Percentiles rank a stretch among this genome's conserved stretches.
Conservation (phyloP, 352 stramenopile species). For the Elongisporangium senticosum region DNA sequence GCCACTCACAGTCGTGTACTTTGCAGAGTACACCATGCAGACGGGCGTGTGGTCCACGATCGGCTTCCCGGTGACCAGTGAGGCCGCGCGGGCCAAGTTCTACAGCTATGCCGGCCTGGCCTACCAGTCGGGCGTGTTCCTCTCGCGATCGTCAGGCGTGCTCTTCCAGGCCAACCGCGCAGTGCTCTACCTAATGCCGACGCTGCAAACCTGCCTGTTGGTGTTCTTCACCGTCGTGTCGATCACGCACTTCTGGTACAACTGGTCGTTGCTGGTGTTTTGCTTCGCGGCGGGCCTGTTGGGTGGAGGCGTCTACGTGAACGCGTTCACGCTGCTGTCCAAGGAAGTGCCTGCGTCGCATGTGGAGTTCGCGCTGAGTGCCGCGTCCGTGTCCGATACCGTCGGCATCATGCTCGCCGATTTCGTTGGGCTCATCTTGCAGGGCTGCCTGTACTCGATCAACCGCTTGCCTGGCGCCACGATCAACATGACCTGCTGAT, state of each 20-base stretch:
- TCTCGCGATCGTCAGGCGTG: slow-evolving; percentile 86
- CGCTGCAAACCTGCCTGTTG: slow-evolving; percentile 82
- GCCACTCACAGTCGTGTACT: slow-evolving; percentile 89
- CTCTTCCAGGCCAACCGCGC: slow-evolving; percentile 67
- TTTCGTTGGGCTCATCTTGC: slow-evolving; percentile 82
- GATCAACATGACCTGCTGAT: slow-evolving; percentile 49
- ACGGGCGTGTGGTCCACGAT: slow-evolving; percentile 92
- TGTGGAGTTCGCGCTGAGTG: slow-evolving; percentile 84
- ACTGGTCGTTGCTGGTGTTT: slow-evolving; percentile 71
- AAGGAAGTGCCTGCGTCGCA: slow-evolving; percentile 60
- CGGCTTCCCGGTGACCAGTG: slow-evolving; percentile 85
- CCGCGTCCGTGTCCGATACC: slow-evolving; percentile 87
- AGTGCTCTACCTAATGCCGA: slow-evolving; percentile 87
- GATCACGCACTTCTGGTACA: slow-evolving; percentile 80
- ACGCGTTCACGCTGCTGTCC: slow-evolving; percentile 88
- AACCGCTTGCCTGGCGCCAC: slow-evolving; percentile 63
- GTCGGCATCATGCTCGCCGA: slow-evolving; percentile 89
- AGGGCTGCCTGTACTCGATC: slow-evolving; percentile 90
- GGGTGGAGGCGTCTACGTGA: slow-evolving; percentile 88
- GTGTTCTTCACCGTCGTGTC: slow-evolving; percentile 85
- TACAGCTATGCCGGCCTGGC: slow-evolving; percentile 87
- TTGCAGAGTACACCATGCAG: slow-evolving; percentile 93
- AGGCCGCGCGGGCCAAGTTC: slow-evolving; percentile 72
- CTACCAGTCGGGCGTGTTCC: slow-evolving; percentile 92
- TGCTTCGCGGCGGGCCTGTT: slow-evolving; percentile 87